phyloP scores from a whole-genome alignment of 2,329 filamentous ascomycete genomes.

The Colletotrichum gigasporum region DNA sequence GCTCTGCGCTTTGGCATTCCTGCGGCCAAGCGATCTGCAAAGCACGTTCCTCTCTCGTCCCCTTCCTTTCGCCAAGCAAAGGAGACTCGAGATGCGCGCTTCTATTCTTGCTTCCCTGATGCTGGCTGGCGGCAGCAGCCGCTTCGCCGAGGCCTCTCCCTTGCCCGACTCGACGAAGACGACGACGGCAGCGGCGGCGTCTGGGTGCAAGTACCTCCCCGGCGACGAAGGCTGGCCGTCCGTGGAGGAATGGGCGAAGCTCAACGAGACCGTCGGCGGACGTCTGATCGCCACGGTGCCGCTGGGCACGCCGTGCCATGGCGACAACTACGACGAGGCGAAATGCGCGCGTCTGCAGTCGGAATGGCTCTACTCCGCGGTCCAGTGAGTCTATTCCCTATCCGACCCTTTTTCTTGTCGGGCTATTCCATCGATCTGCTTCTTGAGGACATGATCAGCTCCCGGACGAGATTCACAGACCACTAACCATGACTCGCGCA shows the following conservation, averaged over 20 bases:
- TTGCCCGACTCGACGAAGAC: not conserved
- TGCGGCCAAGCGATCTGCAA: not conserved
- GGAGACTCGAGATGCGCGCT: conserved; percentile 8
- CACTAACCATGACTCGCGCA: conserved; percentile 10
- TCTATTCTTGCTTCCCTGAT: conserved; percentile 12
- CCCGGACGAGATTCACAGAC: conserved; percentile 34
- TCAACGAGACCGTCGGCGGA: conserved; percentile 25
- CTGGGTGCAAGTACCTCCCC: conserved; percentile 25
- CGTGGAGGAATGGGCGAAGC: conserved; percentile 14
- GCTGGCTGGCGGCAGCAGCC: not conserved
- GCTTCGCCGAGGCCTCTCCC: not conserved
- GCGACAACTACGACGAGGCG: conserved; percentile 14
- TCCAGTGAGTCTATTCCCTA: conserved; percentile 4
- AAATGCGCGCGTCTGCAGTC: conserved; percentile 24
- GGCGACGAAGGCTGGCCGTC: conserved; percentile 27
- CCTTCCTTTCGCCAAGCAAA: not conserved
- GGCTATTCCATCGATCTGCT: not conserved
- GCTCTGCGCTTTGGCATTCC: not conserved
- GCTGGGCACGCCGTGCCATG: conserved; percentile 21
- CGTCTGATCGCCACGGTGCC: conserved; percentile 24
- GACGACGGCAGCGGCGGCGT: not conserved
- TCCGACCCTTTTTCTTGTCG: not conserved
- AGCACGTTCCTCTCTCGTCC: conserved; percentile 1
- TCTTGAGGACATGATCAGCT: not conserved
- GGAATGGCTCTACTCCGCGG: conserved; percentile 27